These are phyloP conservation scores for Mycena citricolor DNA, from an alignment of 1,284 basidiomycete genomes.

Conservation along the genomic window DNA sequence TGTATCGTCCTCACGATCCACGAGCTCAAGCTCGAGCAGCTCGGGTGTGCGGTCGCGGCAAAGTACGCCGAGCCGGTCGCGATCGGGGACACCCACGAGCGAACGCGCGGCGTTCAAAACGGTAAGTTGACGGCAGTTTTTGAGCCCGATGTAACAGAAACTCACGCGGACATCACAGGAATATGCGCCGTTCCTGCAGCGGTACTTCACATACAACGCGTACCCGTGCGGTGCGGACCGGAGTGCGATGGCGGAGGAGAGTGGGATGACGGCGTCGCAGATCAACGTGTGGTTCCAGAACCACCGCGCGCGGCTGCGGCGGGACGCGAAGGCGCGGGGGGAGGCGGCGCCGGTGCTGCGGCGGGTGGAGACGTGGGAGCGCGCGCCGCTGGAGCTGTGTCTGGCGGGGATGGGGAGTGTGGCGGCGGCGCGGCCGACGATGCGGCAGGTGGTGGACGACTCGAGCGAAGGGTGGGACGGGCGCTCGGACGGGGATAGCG, in stretches of 20 bases:
- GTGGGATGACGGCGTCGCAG: slow-evolving; percentile 49
- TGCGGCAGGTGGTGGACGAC: slow-evolving; percentile 15
- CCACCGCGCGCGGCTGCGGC: slow-evolving; percentile 40
- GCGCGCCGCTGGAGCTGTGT: slow-evolving; percentile 25
- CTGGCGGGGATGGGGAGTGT: no score
- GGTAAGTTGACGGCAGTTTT: no score
- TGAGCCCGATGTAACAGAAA: no score
- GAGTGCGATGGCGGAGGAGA: slow-evolving; percentile 39
- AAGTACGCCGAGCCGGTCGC: no score
- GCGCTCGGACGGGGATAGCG: slow-evolving; percentile 22
- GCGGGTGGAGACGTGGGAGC: no score
- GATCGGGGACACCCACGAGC: no score
- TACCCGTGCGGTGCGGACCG: slow-evolving; percentile 52
- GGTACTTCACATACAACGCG: slow-evolving; percentile 49
- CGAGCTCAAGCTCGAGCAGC: no score
- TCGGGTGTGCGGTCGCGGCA: no score
- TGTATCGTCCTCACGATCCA: no score
- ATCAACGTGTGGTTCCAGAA: slow-evolving; percentile 64
- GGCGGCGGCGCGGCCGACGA: slow-evolving; percentile 22
- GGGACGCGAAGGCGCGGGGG: slow-evolving; percentile 2
- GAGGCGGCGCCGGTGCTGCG: no score
- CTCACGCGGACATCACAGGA: no score
- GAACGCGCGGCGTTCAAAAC: no score
- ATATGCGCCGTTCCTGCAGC: slow-evolving; percentile 47
- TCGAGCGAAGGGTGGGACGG: slow-evolving; percentile 20